Base-by-base conservation (phyloP, 441 rosid genomes). In the Biscutella laevigata region DNA sequence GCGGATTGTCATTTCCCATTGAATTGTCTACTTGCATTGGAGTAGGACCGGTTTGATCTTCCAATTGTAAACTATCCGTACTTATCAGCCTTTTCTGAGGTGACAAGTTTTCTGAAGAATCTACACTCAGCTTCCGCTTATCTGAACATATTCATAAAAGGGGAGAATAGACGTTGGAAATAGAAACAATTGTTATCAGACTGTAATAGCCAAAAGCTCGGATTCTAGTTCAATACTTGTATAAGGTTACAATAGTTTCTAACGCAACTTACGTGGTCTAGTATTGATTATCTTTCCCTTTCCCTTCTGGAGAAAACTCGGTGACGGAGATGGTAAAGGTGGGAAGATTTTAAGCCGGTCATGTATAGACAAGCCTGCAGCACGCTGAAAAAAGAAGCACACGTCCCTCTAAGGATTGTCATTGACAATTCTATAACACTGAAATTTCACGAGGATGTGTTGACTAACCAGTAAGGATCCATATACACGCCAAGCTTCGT, bases 401-500 rank as follows among this genome's bases (percentile, higher is more conserved):
- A 13, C 3, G 30, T 51, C 39, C 35, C 25, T 8, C 10, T 20
- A 36, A 51, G 36, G 54, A 30, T 4, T 57, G 32, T 57, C 25
- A 26, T 57, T 19, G 24, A 59, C 52, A 22, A 25, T 42, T 15
- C 34, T 11, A 30, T 24, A 38, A 59, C 0, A 20, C 12, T 15
- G 19, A 43, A 32, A 44, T 10, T 34, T 8, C 6, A 27, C 27
- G 50, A 57, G 10, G 47, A 12, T 39, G 28, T 28, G 26, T 46
- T 48, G 8, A 75, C 89, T 76, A 62, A 88, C 96, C 84, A 83
- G 55, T 64, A 88, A 62, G 28, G 91, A 95, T 58, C 91, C 89
- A 71, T 88, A 88, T 40, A 91, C 89, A 40, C 75, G 89, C 95
- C 96, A 85, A 47, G 95, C 96, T 73, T 91, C 96, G 50, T 77